Conservation (phyloP, 805 yeast genomes). For the Lipomyces oligophaga region DNA sequence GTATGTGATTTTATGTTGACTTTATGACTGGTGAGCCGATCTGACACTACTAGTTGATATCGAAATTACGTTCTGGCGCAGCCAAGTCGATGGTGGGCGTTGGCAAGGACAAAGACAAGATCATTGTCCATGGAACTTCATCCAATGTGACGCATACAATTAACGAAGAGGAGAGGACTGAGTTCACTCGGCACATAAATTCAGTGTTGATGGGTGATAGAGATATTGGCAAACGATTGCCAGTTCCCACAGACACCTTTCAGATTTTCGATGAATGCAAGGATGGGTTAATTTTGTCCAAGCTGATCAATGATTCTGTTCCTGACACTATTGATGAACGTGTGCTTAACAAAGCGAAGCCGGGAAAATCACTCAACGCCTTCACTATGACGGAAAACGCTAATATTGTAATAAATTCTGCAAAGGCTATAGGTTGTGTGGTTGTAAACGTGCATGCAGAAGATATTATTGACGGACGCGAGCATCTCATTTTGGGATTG, state of each 20-base stretch:
- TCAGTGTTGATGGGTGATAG: slow-evolving; percentile 84
- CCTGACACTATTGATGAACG: slow-evolving; percentile 98
- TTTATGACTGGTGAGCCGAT: too few relatives aligned
- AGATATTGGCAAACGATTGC: slow-evolving; percentile 78
- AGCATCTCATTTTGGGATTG: slow-evolving; percentile 88
- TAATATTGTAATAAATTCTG: slow-evolving; percentile 94
- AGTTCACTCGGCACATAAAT: slow-evolving; percentile 94
- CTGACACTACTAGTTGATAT: slow-evolving; percentile 18
- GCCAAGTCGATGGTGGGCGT: slow-evolving; percentile 27
- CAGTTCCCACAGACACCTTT: slow-evolving; percentile 89
- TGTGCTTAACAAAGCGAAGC: slow-evolving; percentile 84
- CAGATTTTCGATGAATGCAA: slow-evolving; percentile 91
- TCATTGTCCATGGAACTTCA: slow-evolving; percentile 79
- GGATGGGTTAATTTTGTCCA: slow-evolving; percentile 89
- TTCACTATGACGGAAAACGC: slow-evolving; percentile 97
- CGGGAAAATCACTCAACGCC: slow-evolving; percentile 76
- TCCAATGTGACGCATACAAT: slow-evolving; percentile 94
- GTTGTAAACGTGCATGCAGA: slow-evolving; percentile 97
- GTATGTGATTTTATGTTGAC: slow-evolving; percentile 43
- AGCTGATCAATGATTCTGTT: slow-evolving; percentile 93
- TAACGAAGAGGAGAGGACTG: slow-evolving; percentile 93
- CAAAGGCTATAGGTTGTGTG: slow-evolving; percentile 97
- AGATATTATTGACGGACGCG: slow-evolving; percentile 94
- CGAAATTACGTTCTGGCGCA: slow-evolving; percentile 28
- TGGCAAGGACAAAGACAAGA: slow-evolving; percentile 52